A percentile compares a stretch with the other conserved stretches of the same genome.
These are phyloP conservation scores for Bipolaris cookei DNA, from an alignment of 2,329 filamentous ascomycete genomes.

Conservation along the genomic window DNA sequence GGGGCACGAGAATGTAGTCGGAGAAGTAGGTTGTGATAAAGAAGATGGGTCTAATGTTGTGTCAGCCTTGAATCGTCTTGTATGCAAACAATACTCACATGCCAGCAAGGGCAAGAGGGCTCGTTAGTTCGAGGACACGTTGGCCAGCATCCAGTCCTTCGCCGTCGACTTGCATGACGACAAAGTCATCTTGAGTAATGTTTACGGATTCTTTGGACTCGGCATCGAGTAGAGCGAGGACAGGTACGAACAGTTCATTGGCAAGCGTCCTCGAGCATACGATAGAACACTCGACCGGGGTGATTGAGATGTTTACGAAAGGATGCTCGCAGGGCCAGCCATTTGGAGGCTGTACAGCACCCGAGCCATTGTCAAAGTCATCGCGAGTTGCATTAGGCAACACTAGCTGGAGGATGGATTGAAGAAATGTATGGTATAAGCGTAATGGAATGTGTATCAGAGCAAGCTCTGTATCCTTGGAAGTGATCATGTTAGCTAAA, in stretches of 20 bases:
- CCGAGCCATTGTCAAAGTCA: constrained; percentile 33
- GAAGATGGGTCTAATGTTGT: constrained; percentile 75
- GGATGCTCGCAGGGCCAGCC: constrained; percentile 66
- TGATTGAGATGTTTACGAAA: constrained; percentile 93
- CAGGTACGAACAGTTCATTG: constrained; percentile 74
- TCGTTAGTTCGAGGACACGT: constrained; percentile 88
- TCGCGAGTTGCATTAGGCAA: constrained; percentile 64
- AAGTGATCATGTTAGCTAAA: constrained; percentile 46
- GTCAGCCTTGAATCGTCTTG: constrained; percentile 9
- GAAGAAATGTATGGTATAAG: constrained; percentile 77
- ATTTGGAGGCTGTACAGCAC: constrained; percentile 44
- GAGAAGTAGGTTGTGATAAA: constrained; percentile 99
- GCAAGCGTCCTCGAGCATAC: constrained; percentile 83
- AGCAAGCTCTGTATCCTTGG: constrained; percentile 82
- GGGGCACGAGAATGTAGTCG: constrained; percentile 92
- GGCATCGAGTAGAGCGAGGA: constrained; percentile 67
- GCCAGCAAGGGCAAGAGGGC: constrained; percentile 85
- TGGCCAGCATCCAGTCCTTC: constrained; percentile 90
- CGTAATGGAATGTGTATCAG: constrained; percentile 88
- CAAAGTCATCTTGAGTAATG: constrained; percentile 82
- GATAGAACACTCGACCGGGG: constrained; percentile 88
- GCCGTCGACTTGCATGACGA: constrained; percentile 87
- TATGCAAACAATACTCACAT: constrained; percentile 61
- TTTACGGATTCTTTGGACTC: constrained; percentile 59
- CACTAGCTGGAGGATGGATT: constrained; percentile 84